Conservation (phyloP, 2,329 filamentous ascomycete genomes). For the Helotiales sp. region DNA sequence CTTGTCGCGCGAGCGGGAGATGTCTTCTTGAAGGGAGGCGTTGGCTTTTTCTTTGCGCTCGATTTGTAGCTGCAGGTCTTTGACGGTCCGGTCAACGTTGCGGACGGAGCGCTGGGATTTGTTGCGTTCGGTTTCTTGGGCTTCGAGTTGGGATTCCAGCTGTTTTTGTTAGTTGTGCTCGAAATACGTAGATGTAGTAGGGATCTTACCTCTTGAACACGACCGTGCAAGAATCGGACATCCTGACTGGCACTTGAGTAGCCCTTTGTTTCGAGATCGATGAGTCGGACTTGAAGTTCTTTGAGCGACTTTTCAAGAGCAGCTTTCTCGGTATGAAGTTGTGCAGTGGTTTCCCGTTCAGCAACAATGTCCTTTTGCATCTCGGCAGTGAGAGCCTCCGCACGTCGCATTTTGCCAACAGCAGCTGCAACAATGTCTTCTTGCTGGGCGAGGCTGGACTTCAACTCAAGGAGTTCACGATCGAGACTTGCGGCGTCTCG, state of each 20-base stretch:
- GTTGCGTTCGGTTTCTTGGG: constrained; percentile 77
- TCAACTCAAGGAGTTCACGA: constrained; percentile 86
- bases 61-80: constrained; percentile 90
- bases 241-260: constrained; percentile 95
- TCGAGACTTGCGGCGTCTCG: constrained; percentile 89
- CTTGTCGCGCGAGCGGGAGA: constrained; percentile 86
- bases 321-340: constrained; percentile 89
- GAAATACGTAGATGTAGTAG: constrained; percentile 31
- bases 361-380: constrained; percentile 90
- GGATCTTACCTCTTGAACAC: constrained; percentile 85
- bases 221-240: constrained; percentile 90
- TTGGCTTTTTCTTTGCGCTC: constrained; percentile 92
- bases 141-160: constrained; percentile 87
- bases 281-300: constrained; percentile 85
- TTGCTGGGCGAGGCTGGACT: constrained; percentile 85
- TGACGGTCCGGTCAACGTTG: constrained; percentile 91
- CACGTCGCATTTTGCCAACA: constrained; percentile 95
- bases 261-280: constrained; percentile 96
- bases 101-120: constrained; percentile 86
- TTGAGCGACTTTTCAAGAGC: constrained; percentile 87
- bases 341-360: constrained; percentile 81
- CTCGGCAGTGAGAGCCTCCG: constrained; percentile 84
- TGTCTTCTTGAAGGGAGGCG: constrained; percentile 78
- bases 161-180: constrained; percentile 48
- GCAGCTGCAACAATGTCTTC: constrained; percentile 91